These are phyloP conservation scores for Zancudomyces culisetae DNA, from an alignment of 371 early-diverging fungal species.

Conservation along the genomic window DNA sequence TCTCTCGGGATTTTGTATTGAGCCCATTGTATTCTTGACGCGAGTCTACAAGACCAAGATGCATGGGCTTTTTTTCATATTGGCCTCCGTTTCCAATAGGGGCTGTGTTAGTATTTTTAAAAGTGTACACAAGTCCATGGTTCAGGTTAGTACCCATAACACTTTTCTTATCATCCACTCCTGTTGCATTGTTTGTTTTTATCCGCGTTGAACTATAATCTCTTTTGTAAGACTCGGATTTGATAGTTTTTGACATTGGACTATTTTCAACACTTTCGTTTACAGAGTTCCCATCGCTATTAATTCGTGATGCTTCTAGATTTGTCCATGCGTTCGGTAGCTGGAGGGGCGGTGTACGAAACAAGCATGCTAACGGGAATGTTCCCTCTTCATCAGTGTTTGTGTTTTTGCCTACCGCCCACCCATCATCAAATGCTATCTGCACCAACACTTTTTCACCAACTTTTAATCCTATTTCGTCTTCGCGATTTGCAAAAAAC, in stretches of 20 bases:
- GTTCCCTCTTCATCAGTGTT: constrained; percentile 26
- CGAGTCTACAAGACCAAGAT: too few species aligned
- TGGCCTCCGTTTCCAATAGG: too few species aligned
- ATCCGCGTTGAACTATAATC: too few species aligned
- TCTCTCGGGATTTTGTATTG: too few species aligned
- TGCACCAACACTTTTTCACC: constrained; percentile 21
- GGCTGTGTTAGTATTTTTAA: too few species aligned
- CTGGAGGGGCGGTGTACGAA: constrained; percentile 10
- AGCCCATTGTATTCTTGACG: too few species aligned
- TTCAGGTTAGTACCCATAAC: too few species aligned
- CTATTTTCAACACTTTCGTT: neutral
- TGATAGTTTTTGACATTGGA: neutral
- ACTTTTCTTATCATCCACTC: too few species aligned
- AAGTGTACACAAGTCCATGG: too few species aligned
- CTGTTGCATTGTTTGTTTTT: too few species aligned
- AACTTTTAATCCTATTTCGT: constrained; percentile 21
- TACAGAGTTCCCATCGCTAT: neutral
- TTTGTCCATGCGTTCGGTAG: constrained; percentile 21
- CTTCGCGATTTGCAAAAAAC: constrained; percentile 23
- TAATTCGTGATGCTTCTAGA: neutral
- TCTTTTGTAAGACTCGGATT: too few species aligned
- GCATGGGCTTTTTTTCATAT: too few species aligned
- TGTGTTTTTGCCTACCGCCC: constrained; percentile 30
- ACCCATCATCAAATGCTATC: constrained; percentile 29
- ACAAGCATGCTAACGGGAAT: constrained; percentile 31